Evolutionary conservation across 2,329 filamentous ascomycete genomes (phyloP).

Genomic region (Fusarium protoensiforme): DNA sequence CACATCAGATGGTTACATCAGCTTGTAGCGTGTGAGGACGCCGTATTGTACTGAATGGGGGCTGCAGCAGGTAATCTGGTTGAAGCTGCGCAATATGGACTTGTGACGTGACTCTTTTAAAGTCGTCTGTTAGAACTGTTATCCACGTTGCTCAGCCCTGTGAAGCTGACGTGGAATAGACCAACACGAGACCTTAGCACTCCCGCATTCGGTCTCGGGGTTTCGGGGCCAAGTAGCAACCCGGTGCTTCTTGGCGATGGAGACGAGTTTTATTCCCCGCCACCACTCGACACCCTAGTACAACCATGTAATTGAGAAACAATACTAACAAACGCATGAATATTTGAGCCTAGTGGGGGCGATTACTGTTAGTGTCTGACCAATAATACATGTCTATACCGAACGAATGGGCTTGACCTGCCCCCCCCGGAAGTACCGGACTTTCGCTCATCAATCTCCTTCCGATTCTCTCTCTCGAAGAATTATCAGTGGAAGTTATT

Average conservation of each 20-base stretch:
- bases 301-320: not conserved
- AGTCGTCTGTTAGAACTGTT: not conserved
- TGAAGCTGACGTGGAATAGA: not conserved
- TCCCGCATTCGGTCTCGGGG: not conserved
- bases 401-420: not conserved
- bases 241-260: not conserved
- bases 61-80: not conserved
- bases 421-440: not conserved
- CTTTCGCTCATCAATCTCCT: not conserved
- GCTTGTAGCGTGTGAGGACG: not conserved
- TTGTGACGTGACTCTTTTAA: not conserved
- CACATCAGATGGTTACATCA: not conserved
- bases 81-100: not conserved
- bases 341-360: rapidly evolving
- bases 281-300: not conserved
- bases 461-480: not conserved
- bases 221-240: not conserved
- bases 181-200: not conserved
- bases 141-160: not conserved
- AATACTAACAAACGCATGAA: not conserved
- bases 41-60: not conserved
- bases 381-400: not conserved
- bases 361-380: not conserved
- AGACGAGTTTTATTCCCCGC: not conserved
- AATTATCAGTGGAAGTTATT: not conserved